Conservation (phyloP, 345 rosid species). For the Euphorbia lathyris region DNA sequence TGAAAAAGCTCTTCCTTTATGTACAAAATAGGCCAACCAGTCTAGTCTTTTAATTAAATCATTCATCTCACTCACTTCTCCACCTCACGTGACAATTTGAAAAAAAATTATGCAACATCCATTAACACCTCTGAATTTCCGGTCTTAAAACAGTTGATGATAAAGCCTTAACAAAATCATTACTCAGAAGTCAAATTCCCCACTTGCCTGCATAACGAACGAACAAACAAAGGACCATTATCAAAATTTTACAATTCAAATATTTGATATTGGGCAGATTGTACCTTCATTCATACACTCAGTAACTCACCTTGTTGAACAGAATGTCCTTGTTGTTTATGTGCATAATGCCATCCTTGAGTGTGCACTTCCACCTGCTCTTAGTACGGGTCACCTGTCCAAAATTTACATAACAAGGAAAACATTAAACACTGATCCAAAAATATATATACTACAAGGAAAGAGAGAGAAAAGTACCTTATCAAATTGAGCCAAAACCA, state of each 20-base stretch:
- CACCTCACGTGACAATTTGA: conserved; percentile 28
- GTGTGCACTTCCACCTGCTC: conserved; percentile 91
- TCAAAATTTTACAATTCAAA: not conserved
- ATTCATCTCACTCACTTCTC: conserved; percentile 29
- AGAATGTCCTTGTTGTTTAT: conserved; percentile 92
- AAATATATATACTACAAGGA: no score
- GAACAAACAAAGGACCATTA: conserved; percentile 4
- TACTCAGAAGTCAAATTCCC: conserved; percentile 95
- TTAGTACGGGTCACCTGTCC: conserved; percentile 89
- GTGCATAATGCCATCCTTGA: conserved; percentile 98
- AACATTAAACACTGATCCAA: not conserved
- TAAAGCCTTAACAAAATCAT: conserved; percentile 40
- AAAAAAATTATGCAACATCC: conserved; percentile 28
- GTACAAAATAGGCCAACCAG: conserved; percentile 64
- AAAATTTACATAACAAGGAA: conserved; percentile 6
- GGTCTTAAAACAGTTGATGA: conserved; percentile 16
- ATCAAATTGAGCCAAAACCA: conserved; percentile 96
- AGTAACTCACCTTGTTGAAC: conserved; percentile 69
- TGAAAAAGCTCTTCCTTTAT: conserved; percentile 47
- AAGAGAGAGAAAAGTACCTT: conserved; percentile 49
- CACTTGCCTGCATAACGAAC: conserved; percentile 58
- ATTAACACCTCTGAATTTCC: conserved; percentile 8
- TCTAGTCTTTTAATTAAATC: conserved; percentile 20
- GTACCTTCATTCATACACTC: not conserved
- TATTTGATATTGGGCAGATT: not conserved